A percentile compares a stretch with the other conserved stretches of the same genome.
Evolutionary conservation across 2,329 filamentous ascomycete genomes (phyloP).

Genomic region (Stromatinia cepivora): DNA sequence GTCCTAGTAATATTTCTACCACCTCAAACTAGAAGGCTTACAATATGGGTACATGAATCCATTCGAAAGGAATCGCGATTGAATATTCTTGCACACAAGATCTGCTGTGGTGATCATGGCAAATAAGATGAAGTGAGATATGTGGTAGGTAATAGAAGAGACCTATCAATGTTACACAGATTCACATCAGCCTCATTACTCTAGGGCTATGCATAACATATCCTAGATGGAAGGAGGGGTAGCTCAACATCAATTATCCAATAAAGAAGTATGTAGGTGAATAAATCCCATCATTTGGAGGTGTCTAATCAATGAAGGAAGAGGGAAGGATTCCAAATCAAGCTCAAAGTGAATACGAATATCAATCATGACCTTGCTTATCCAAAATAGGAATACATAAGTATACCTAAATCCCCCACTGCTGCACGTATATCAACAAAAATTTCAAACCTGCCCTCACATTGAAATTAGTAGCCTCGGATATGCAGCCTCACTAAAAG

Average conservation of each 20-base stretch:
- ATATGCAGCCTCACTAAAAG: constrained; percentile 11
- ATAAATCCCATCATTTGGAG: background rate
- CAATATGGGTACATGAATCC: no score
- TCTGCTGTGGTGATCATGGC: no score
- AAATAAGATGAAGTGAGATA: no score
- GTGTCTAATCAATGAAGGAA: background rate
- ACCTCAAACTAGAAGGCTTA: no score
- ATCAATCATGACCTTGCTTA: no score
- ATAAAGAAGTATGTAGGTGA: background rate
- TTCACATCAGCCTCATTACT: background rate
- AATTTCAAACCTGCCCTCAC: background rate
- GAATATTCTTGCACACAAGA: no score
- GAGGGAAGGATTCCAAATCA: constrained; percentile 1
- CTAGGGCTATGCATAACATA: background rate
- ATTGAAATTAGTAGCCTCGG: constrained; percentile 1
- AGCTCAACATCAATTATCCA: background rate
- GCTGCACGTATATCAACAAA: background rate
- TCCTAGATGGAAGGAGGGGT: no score
- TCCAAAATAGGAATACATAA: constrained; percentile 1
- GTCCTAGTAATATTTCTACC: no score
- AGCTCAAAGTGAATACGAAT: background rate
- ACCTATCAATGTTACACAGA: background rate
- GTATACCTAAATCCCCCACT: background rate
- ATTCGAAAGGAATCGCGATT: no score
- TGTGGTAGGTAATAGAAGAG: background rate